Conservation (phyloP, 2,329 filamentous ascomycete species). For the Xylaria multiplex region DNA sequence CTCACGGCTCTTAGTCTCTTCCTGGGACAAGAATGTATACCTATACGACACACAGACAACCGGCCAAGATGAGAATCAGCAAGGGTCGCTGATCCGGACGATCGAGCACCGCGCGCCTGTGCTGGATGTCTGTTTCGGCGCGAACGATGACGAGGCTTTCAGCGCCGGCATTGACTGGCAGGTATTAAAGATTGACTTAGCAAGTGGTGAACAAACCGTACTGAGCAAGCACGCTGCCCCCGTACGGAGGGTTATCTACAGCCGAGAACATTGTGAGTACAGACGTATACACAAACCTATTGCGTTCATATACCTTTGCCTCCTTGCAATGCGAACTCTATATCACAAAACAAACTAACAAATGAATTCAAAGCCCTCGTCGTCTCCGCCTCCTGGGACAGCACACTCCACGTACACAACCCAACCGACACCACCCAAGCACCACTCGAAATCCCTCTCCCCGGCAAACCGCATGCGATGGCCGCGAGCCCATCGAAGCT, state of each 20-base stretch:
- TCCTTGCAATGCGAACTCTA: not conserved
- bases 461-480: constrained; percentile 89
- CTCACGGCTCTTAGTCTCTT: constrained; percentile 84
- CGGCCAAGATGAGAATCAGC: constrained; percentile 50
- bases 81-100: constrained; percentile 73
- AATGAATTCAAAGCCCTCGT: constrained; percentile 67
- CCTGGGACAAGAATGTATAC: constrained; percentile 94
- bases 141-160: constrained; percentile 83
- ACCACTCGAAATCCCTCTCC: constrained; percentile 75
- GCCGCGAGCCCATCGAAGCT: constrained; percentile 81
- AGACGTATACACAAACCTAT: not conserved
- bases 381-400: constrained; percentile 93
- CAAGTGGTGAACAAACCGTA: constrained; percentile 75
- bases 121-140: constrained; percentile 90
- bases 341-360: constrained; percentile 22
- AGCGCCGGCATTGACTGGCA: constrained; percentile 87
- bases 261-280: constrained; percentile 72
- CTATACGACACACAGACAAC: constrained; percentile 78
- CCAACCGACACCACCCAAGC: constrained; percentile 61
- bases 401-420: constrained; percentile 85
- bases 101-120: constrained; percentile 87
- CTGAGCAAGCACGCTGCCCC: constrained; percentile 82
- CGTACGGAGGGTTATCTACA: constrained; percentile 87
- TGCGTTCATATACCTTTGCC: not conserved
- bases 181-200: constrained; percentile 79